These are phyloP conservation scores for Benincasa hispida DNA, from an alignment of 306 rosid species.

Conservation along the genomic window DNA sequence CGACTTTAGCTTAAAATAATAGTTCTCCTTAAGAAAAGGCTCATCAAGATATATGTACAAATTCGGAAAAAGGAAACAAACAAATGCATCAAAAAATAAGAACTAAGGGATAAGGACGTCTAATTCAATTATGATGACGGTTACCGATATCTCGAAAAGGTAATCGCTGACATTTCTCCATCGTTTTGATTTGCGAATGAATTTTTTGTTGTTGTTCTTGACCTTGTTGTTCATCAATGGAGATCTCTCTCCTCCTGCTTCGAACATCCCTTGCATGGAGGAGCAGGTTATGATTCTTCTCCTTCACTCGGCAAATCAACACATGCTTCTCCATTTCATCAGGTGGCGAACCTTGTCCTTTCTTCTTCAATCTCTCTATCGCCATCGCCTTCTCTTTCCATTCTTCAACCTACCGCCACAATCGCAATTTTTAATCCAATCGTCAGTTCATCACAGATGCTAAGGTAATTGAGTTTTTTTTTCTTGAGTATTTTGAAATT, in stretches of 20 bases:
- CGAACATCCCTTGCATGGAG: slow-evolving; percentile 13
- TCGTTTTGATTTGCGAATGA: slow-evolving; percentile 5
- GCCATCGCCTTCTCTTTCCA: slow-evolving; percentile 68
- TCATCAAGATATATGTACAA: not conserved
- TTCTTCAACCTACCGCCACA: slow-evolving; percentile 57
- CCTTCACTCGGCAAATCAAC: slow-evolving; percentile 56
- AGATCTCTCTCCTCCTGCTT: slow-evolving; percentile 23
- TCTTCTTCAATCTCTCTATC: slow-evolving; percentile 31
- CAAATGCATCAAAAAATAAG: not conserved
- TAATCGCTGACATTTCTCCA: slow-evolving; percentile 19
- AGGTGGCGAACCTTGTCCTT: not conserved
- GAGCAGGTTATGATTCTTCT: slow-evolving; percentile 16
- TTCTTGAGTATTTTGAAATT: not conserved
- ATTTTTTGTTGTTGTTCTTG: slow-evolving; percentile 19
- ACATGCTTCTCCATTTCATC: slow-evolving; percentile 74
- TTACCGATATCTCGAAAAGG: slow-evolving; percentile 43
- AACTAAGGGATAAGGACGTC: not conserved
- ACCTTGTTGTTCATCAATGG: slow-evolving; percentile 19
- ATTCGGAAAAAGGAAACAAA: not conserved
- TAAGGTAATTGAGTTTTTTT: not conserved
- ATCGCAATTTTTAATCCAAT: not conserved
- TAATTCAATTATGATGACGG: not conserved
- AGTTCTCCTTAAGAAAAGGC: not conserved
- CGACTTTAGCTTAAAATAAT: not conserved
- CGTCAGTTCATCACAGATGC: not conserved